Percentiles rank a stretch among this genome's conserved stretches.
phyloP scores from a whole-genome alignment of 768 basidiomycete genomes.

The Boletus reticulatus region DNA sequence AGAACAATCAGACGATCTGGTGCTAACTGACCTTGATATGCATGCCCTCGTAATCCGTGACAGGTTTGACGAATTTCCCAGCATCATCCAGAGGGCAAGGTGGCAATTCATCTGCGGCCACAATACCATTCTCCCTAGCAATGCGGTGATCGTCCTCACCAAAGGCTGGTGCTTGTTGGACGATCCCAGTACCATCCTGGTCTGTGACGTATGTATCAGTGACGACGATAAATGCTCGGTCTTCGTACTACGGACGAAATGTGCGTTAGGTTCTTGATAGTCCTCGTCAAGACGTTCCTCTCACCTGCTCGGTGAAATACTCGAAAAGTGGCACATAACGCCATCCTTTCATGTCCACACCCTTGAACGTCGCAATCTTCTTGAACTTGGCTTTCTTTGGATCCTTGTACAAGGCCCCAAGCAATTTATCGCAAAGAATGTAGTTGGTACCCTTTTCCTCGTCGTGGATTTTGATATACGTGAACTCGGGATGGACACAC shows the following conservation, averaged over 20 bases:
- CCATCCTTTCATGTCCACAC: slow-evolving; percentile 94
- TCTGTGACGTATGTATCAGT: slow-evolving; percentile 92
- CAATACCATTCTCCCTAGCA: slow-evolving; percentile 76
- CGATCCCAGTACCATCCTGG: slow-evolving; percentile 93
- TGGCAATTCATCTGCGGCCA: slow-evolving; percentile 88
- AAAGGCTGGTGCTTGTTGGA: slow-evolving; percentile 97
- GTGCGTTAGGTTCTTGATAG: not conserved
- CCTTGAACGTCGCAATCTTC: slow-evolving; percentile 84
- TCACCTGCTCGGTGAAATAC: slow-evolving; percentile 92
- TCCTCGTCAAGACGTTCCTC: slow-evolving; percentile 12
- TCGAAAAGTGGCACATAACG: slow-evolving; percentile 93
- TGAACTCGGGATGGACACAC: slow-evolving; percentile 95
- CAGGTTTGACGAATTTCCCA: slow-evolving; percentile 84
- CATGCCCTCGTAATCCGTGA: slow-evolving; percentile 84
- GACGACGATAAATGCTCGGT: slow-evolving; percentile 86
- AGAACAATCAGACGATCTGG: not conserved
- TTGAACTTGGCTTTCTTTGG: slow-evolving; percentile 96
- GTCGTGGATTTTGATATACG: slow-evolving; percentile 96
- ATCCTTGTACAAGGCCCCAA: slow-evolving; percentile 91
- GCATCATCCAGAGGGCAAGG: slow-evolving; percentile 94
- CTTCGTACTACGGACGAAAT: slow-evolving; percentile 63
- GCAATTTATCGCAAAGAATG: slow-evolving; percentile 86
- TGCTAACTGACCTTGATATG: slow-evolving; percentile 73
- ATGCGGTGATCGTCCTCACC: slow-evolving; percentile 99
- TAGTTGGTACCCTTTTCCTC: slow-evolving; percentile 82